Conservation (phyloP, 805 yeast genomes). For the Metschnikowia hibisci region DNA sequence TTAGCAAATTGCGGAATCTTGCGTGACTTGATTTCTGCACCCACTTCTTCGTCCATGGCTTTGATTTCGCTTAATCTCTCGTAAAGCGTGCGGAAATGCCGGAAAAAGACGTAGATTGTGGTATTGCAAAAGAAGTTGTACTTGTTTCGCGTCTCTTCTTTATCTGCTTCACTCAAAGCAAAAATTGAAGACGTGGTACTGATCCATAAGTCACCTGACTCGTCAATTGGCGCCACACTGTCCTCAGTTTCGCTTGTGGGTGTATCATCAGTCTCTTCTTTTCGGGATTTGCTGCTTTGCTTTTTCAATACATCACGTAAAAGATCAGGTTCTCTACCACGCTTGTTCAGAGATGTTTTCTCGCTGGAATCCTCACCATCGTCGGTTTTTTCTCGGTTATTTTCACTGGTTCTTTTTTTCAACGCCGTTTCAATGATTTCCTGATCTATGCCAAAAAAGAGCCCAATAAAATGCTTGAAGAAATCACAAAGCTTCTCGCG, state of each 20-base stretch:
- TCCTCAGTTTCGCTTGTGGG: slow-evolving; percentile 34
- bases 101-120: slow-evolving; percentile 82
- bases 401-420: slow-evolving; percentile 19
- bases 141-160: slow-evolving; percentile 42
- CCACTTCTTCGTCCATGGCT: slow-evolving; percentile 60
- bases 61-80: slow-evolving; percentile 79
- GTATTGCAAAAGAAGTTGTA: slow-evolving; percentile 86
- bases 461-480: slow-evolving; percentile 61
- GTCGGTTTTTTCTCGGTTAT: slow-evolving; percentile 15
- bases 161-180: slow-evolving; percentile 24
- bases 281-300: slow-evolving; percentile 36
- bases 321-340: slow-evolving; percentile 52
- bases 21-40: slow-evolving; percentile 65
- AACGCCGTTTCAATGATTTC: slow-evolving; percentile 44
- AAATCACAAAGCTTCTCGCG: slow-evolving; percentile 72
- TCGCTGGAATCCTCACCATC: slow-evolving; percentile 16
- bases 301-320: slow-evolving; percentile 59
- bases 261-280: slow-evolving; percentile 32
- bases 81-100: slow-evolving; percentile 77
- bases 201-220: slow-evolving; percentile 42
- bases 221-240: slow-evolving; percentile 30
- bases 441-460: slow-evolving; percentile 63
- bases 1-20: slow-evolving; percentile 73
- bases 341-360: slow-evolving; percentile 27
- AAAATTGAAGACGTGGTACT: slow-evolving; percentile 30